Evolutionary conservation across 2,329 filamentous ascomycete species (phyloP), one percentile per base, ranked within the genome.

Genomic region (Aspergillus spinulosporus): DNA sequence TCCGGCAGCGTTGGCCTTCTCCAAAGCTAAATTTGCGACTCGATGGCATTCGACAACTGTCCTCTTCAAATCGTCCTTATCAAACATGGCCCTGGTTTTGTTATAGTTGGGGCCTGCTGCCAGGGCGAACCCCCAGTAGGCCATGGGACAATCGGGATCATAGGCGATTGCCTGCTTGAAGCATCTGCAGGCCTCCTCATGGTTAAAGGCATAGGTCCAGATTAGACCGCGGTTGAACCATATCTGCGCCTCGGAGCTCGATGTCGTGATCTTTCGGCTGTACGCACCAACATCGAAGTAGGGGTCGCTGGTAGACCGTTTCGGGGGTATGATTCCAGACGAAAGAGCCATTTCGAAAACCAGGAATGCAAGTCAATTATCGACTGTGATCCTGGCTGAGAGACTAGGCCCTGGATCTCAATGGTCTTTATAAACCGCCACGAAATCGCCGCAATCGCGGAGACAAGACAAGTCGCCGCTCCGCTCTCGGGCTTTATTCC

Each of bases 51-150:
- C 74, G 40, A 73, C 66, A 5, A 88, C 74, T 0, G 78, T 62
- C 1, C 32, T 71, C 11, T 77, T 70, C 4, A 87, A 75, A 60
- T 92, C 88, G 0, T 76, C 71, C 1, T 79, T 72, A 53, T 88
- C 87, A 61, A 91, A 90, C 21, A 84, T 78, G 29, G 84, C 81
- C 89, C 89, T 92, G 0, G 88, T 85, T 66, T 92, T 90, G 75
- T 92, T 90, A 71, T 89, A 87, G 66, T 92, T 91, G 2, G 89
- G 88, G 0, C 89, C 89, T 0, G 89, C 73, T 1, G 85, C 78
- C 66, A 88, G 90, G 0, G 89, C 72, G 11, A 74, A 60, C 2
- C 72, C 73, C 73, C 72, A 74, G 52, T 73, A 72, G 28, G 66
- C 72, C 66, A 75, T 72, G 3, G 71, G 65, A 48, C 71, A 76